phyloP scores from a whole-genome alignment of 352 stramenopile genomes.

The Globisporangium okanoganense region DNA sequence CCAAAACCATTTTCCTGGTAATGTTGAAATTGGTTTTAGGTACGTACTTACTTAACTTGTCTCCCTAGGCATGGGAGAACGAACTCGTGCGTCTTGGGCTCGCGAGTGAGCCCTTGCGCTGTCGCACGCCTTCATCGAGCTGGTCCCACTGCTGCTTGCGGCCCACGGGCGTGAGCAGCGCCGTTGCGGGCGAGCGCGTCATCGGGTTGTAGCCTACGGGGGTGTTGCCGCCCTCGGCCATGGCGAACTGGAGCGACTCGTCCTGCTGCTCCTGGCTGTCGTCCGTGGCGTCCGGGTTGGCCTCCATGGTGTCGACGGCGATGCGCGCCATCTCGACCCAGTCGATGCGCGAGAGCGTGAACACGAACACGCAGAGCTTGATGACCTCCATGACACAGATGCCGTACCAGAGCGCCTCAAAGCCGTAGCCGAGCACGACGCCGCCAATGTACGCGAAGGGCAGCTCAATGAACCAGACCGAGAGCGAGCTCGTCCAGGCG shows the following conservation, averaged over 20 bases:
- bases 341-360: slow-evolving; percentile 35
- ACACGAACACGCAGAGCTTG: slow-evolving; percentile 35
- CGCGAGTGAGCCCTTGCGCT: slow-evolving; percentile 13
- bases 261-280: slow-evolving; percentile 22
- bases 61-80: slow-evolving; percentile 22
- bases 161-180: slow-evolving; percentile 49
- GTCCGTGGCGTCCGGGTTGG: slow-evolving; percentile 26
- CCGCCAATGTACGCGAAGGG: slow-evolving; percentile 43
- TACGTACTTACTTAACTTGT: slow-evolving; percentile 12
- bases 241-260: slow-evolving; percentile 28
- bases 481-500: slow-evolving; percentile 35
- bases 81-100: slow-evolving; percentile 29
- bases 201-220: slow-evolving; percentile 38
- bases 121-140: slow-evolving; percentile 35
- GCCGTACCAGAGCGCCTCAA: slow-evolving; percentile 40
- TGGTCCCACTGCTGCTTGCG: slow-evolving; percentile 55
- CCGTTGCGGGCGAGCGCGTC: slow-evolving; percentile 46
- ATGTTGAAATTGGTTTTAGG: neutral
- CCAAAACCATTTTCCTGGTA: slow-evolving; percentile 13
- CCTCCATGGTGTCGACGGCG: slow-evolving; percentile 40
- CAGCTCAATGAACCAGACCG: slow-evolving; percentile 48
- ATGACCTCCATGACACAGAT: slow-evolving; percentile 44
- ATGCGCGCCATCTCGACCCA: slow-evolving; percentile 38
- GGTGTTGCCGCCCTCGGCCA: slow-evolving; percentile 50
- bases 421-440: slow-evolving; percentile 39